Evolutionary conservation across 1,284 basidiomycete genomes (phyloP).

Genomic region (Ganoderma multipileum): DNA sequence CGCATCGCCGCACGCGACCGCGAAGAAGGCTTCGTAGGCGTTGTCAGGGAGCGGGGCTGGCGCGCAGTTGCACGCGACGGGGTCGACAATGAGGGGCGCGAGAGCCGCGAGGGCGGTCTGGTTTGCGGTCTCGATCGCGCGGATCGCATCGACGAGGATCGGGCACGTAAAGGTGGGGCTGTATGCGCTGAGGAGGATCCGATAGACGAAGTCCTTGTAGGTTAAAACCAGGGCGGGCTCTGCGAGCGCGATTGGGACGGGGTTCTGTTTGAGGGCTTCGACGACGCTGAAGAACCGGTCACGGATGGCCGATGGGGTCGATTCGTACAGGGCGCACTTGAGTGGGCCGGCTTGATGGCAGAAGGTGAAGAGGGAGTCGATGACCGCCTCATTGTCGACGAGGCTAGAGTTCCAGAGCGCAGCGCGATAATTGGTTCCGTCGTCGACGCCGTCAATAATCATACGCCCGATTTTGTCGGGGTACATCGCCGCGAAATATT

Average conservation of each 20-base stretch:
- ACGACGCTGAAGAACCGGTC: slow-evolving; percentile 37
- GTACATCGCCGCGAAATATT: slow-evolving; percentile 53
- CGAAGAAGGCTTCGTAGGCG: no score
- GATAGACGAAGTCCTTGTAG: slow-evolving; percentile 24
- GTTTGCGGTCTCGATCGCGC: slow-evolving; percentile 46
- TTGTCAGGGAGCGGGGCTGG: slow-evolving; percentile 32
- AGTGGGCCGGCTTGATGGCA: slow-evolving; percentile 47
- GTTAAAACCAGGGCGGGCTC: slow-evolving; percentile 25
- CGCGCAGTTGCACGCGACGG: slow-evolving; percentile 39
- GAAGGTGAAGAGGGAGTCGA: slow-evolving; percentile 44
- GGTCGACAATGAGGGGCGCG: slow-evolving; percentile 26
- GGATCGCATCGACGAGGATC: slow-evolving; percentile 45
- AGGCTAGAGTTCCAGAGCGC: slow-evolving; percentile 35
- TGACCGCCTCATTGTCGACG: slow-evolving; percentile 34
- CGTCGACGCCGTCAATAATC: slow-evolving; percentile 41
- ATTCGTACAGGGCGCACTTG: slow-evolving; percentile 47
- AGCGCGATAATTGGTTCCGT: slow-evolving; percentile 36
- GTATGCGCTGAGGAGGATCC: slow-evolving; percentile 46
- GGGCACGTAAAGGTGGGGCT: slow-evolving; percentile 42
- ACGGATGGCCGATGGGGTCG: slow-evolving; percentile 35
- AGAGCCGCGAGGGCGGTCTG: slow-evolving; percentile 39
- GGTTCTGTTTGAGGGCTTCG: no score
- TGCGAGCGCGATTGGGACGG: slow-evolving; percentile 27
- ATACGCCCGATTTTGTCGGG: slow-evolving; percentile 48
- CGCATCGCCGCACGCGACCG: no score